A percentile compares a stretch with the other conserved stretches of the same genome.
Evolutionary conservation across 2,329 filamentous ascomycete species (phyloP).

Genomic region (Gnomoniopsis smithogilvyi): DNA sequence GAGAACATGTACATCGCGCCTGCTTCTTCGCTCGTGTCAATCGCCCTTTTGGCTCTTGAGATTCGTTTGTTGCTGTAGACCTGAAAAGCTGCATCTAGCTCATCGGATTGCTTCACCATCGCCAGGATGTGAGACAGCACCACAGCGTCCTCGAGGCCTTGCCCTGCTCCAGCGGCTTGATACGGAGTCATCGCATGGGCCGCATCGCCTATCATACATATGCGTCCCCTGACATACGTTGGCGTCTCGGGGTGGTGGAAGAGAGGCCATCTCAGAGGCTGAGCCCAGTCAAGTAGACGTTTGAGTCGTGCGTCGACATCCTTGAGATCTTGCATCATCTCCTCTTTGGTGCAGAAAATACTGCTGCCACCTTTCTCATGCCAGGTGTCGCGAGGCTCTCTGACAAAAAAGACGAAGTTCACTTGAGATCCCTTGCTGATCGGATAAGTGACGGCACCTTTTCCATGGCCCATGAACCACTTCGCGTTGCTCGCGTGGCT

Average conservation of each 20-base stretch:
- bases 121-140: constrained; percentile 13
- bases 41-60: constrained; percentile 26
- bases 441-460: constrained; percentile 4
- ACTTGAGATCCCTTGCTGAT: constrained; percentile 11
- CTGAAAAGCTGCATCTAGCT: constrained; percentile 20
- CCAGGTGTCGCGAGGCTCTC: not conserved
- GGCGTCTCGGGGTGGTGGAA: constrained; percentile 3
- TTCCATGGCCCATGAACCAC: constrained; percentile 9
- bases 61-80: constrained; percentile 26
- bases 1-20: constrained; percentile 26
- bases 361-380: constrained; percentile 2
- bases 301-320: constrained; percentile 7
- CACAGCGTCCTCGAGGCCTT: constrained; percentile 18
- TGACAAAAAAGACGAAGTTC: constrained; percentile 14
- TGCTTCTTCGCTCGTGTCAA: constrained; percentile 26
- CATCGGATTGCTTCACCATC: not conserved
- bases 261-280: constrained; percentile 1
- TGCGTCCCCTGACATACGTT: not conserved
- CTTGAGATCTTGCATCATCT: constrained; percentile 5
- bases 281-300: not conserved
- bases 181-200: constrained; percentile 13
- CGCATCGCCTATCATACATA: not conserved
- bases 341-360: not conserved
- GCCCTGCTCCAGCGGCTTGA: constrained; percentile 18
- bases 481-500: constrained; percentile 20